A percentile compares a stretch with the other conserved stretches of the same genome.
Evolutionary conservation across 2,329 filamentous ascomycete species (phyloP).

Genomic region (Chrysoporthe austroafricana): DNA sequence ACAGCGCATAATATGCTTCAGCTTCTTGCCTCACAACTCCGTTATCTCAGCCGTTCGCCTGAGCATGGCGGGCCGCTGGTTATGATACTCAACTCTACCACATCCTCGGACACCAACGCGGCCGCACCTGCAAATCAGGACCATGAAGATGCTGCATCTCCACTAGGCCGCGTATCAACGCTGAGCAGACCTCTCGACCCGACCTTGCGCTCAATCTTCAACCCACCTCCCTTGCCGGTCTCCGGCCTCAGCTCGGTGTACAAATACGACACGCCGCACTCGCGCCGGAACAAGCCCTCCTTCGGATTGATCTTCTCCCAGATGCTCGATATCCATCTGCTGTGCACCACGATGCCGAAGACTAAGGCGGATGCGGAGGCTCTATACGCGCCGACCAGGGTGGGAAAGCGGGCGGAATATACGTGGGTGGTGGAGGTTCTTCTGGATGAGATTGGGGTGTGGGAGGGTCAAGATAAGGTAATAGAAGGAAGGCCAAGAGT

Average conservation of each 20-base stretch:
- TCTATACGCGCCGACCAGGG: constrained; percentile 31
- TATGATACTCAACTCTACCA: constrained; percentile 59
- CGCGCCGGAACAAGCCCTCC: constrained; percentile 49
- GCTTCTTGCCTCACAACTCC: constrained; percentile 51
- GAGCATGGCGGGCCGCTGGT: constrained; percentile 49
- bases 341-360: constrained; percentile 52
- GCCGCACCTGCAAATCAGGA: background rate
- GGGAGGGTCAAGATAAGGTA: constrained; percentile 37
- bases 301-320: constrained; percentile 60
- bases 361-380: constrained; percentile 45
- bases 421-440: constrained; percentile 56
- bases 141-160: constrained; percentile 14
- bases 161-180: constrained; percentile 1
- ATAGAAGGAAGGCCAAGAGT: constrained; percentile 36
- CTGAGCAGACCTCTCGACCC: constrained; percentile 41
- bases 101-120: constrained; percentile 27
- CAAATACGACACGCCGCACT: constrained; percentile 28
- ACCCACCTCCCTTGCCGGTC: constrained; percentile 36
- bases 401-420: constrained; percentile 31
- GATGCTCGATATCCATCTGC: constrained; percentile 58
- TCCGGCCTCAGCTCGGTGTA: constrained; percentile 30
- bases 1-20: constrained; percentile 54
- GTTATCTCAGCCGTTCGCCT: constrained; percentile 47
- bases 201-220: constrained; percentile 56
- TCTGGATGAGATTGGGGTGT: constrained; percentile 54